These are phyloP conservation scores for Suillus plorans DNA, from an alignment of 768 basidiomycete genomes.

Conservation along the genomic window DNA sequence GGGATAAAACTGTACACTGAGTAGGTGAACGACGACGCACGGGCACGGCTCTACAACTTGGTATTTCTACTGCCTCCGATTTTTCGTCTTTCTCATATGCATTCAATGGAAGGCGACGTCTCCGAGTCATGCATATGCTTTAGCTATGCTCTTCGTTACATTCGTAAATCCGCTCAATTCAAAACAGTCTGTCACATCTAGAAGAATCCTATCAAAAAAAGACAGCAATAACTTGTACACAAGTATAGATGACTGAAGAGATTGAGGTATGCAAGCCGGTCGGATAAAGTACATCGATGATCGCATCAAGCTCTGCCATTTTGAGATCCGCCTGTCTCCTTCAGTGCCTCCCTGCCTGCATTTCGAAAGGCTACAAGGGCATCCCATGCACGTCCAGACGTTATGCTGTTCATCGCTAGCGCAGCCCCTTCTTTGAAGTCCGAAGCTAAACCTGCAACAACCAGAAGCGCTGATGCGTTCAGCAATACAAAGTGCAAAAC, in stretches of 20 bases:
- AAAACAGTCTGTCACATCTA: neutral
- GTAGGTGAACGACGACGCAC: neutral
- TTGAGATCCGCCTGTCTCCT: neutral
- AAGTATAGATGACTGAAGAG: neutral
- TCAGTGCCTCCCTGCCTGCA: constrained; percentile 28
- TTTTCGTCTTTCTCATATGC: no score
- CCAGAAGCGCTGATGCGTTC: constrained; percentile 86
- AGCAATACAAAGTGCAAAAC: constrained; percentile 86
- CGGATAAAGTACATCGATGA: neutral
- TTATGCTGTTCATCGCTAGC: constrained; percentile 61
- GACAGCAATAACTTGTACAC: neutral
- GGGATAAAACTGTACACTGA: neutral
- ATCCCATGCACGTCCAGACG: constrained; percentile 58
- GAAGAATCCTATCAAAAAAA: neutral
- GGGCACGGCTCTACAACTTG: neutral
- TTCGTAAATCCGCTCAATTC: neutral
- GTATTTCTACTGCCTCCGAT: neutral
- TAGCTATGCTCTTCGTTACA: neutral
- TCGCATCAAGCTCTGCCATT: neutral
- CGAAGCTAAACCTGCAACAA: constrained; percentile 75
- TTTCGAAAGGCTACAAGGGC: constrained; percentile 53
- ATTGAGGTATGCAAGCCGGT: neutral
- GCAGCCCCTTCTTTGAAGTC: constrained; percentile 71
- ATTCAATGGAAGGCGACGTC: neutral
- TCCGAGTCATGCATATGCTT: neutral